These are phyloP conservation scores for Pythium aquatile DNA, from an alignment of 352 stramenopile species.

Conservation along the genomic window DNA sequence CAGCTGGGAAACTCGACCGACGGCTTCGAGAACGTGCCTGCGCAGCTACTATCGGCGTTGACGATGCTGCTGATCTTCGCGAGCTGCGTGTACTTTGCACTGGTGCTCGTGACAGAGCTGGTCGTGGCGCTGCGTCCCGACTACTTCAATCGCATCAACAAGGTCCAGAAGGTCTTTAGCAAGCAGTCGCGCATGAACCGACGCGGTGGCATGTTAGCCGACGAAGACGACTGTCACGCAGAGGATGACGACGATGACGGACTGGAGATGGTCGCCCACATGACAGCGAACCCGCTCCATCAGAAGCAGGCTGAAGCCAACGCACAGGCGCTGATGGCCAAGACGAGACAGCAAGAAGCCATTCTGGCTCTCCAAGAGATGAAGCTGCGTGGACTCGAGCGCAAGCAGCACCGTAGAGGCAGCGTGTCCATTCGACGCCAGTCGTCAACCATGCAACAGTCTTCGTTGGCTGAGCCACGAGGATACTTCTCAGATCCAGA, in stretches of 20 bases:
- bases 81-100: conserved; percentile 58
- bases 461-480: not conserved
- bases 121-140: conserved; percentile 60
- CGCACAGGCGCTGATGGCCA: conserved; percentile 32
- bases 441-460: not conserved
- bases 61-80: conserved; percentile 56
- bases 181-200: conserved; percentile 31
- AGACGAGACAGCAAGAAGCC: conserved; percentile 44
- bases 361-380: conserved; percentile 54
- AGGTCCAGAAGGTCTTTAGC: conserved; percentile 62
- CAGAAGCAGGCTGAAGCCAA: conserved; percentile 46
- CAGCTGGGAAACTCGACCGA: conserved; percentile 42
- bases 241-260: conserved; percentile 49
- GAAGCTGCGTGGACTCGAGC: conserved; percentile 41
- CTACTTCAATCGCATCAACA: conserved; percentile 60
- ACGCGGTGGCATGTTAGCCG: conserved; percentile 4
- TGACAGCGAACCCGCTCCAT: conserved; percentile 62
- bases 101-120: conserved; percentile 64
- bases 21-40: conserved; percentile 44
- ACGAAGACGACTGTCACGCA: conserved; percentile 17
- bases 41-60: conserved; percentile 45
- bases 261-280: conserved; percentile 65
- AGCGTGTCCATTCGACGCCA: conserved; percentile 23
- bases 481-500: conserved; percentile 28
- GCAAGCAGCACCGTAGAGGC: conserved; percentile 27